Percentiles rank a stretch among this genome's conserved stretches.
These are phyloP conservation scores for Micractinium conductrix DNA, from an alignment of 139 green algal species.

Conservation along the genomic window DNA sequence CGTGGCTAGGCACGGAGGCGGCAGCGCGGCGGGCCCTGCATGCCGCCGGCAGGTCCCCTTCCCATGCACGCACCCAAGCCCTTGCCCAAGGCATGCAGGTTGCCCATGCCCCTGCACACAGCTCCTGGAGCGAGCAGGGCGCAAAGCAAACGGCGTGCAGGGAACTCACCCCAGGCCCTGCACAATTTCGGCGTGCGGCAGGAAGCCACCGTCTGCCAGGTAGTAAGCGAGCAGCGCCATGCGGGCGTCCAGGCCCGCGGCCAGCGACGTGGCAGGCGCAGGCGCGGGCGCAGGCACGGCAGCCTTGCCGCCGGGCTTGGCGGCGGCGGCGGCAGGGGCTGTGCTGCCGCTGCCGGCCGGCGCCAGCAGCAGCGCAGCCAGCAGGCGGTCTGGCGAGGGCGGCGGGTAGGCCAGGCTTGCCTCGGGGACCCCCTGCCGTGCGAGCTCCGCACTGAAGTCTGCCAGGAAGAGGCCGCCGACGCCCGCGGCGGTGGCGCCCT, in stretches of 20 bases:
- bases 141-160: too few relatives aligned
- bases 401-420: not conserved
- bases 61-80: too few relatives aligned
- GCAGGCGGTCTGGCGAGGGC: conserved; percentile 16
- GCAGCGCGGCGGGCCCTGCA: too few relatives aligned
- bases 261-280: not conserved
- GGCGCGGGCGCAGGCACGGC: not conserved
- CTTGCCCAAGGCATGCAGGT: too few relatives aligned
- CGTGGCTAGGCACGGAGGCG: too few relatives aligned
- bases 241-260: conserved; percentile 37
- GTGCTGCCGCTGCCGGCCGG: not conserved
- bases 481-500: not conserved
- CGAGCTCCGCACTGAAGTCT: conserved; percentile 45
- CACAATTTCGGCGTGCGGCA: not conserved
- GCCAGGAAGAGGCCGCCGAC: conserved; percentile 50
- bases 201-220: conserved; percentile 51
- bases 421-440: not conserved
- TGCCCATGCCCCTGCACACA: too few relatives aligned
- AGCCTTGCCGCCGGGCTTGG: not conserved
- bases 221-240: conserved; percentile 66
- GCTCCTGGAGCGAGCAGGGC: too few relatives aligned
- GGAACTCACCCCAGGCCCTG: conserved; percentile 24
- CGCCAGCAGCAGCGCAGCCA: conserved; percentile 13
- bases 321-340: not conserved
- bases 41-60: too few relatives aligned